Evolutionary conservation across 2,329 filamentous ascomycete species (phyloP).

Genomic region (Gnomoniopsis smithogilvyi): DNA sequence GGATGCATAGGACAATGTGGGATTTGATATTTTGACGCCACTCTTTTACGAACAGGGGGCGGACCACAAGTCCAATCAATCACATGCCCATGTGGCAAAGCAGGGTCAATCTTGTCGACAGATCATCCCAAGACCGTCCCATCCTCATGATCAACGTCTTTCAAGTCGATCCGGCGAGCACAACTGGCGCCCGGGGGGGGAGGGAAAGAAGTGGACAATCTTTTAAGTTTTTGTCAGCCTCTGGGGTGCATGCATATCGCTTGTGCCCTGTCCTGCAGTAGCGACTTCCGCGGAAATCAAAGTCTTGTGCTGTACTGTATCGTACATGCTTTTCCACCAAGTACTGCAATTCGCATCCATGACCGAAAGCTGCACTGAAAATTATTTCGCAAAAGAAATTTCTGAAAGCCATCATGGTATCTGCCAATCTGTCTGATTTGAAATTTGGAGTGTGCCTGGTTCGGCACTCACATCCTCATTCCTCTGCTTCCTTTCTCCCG

Average conservation of each 20-base stretch:
- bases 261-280: neutral
- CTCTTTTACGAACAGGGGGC: neutral
- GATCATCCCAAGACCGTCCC: neutral
- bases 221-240: neutral
- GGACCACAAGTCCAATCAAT: constrained; percentile 1
- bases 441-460: neutral
- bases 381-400: too few relatives aligned
- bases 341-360: too few relatives aligned
- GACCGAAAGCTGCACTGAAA: too few relatives aligned
- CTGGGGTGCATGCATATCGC: neutral
- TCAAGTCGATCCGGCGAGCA: neutral
- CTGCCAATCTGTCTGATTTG: neutral
- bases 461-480: neutral
- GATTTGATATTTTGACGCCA: too few relatives aligned
- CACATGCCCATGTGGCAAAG: neutral
- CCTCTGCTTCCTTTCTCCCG: constrained; percentile 2
- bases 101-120: neutral
- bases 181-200: neutral
- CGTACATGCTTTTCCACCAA: neutral
- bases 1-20: too few relatives aligned
- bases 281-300: neutral
- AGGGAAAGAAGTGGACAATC: neutral
- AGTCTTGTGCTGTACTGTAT: neutral
- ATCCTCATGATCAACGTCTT: neutral
- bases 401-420: too few relatives aligned